phyloP scores from a whole-genome alignment of 345 rosid species.

The Corchorus olitorius region DNA sequence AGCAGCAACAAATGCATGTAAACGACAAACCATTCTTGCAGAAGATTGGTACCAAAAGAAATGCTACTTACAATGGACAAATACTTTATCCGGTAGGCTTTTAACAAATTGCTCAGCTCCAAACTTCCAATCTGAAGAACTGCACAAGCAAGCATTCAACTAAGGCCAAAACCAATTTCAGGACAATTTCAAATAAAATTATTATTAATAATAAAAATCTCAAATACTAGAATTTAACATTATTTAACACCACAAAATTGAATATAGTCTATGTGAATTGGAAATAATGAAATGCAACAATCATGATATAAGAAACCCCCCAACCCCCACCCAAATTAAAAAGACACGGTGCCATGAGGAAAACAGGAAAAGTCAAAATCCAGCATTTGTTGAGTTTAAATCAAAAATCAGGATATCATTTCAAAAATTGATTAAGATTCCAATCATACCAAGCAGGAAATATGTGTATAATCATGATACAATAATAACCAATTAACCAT shows the following conservation, averaged over 20 bases:
- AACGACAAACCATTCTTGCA: neutral
- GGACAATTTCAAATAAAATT: neutral
- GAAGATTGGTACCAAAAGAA: slow-evolving; percentile 3
- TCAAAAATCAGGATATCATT: neutral
- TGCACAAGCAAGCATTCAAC: slow-evolving; percentile 31
- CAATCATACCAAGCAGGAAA: neutral
- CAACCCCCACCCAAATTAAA: no score
- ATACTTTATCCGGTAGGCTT: slow-evolving; percentile 70
- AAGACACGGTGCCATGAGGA: no score
- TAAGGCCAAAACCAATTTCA: neutral
- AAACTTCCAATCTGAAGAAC: slow-evolving; percentile 90
- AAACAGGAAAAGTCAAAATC: neutral
- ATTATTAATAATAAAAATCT: neutral
- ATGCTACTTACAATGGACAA: slow-evolving; percentile 75
- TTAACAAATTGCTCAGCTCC: slow-evolving; percentile 88
- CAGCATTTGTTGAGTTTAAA: neutral
- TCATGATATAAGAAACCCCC: no score
- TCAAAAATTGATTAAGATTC: neutral
- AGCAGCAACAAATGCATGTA: neutral
- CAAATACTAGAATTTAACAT: neutral
- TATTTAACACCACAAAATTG: neutral
- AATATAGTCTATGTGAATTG: neutral
- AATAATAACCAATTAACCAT: neutral
- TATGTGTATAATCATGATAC: neutral
- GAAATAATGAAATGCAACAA: neutral